Evolutionary conservation across 2,329 filamentous ascomycete species (phyloP).

Genomic region (Hymenoscyphus albidus): DNA sequence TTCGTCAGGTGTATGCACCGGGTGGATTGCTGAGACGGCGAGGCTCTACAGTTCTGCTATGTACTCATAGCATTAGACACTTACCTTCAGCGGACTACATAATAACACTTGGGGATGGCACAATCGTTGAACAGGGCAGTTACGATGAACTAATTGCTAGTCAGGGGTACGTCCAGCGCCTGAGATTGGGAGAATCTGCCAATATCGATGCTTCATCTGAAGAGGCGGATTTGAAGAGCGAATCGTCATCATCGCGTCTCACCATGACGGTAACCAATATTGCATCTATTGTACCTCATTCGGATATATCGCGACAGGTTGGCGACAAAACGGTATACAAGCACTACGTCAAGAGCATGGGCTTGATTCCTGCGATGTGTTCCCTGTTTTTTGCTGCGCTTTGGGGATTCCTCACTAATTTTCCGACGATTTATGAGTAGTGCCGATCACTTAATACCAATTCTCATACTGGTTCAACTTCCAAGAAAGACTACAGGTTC

Average conservation of each 20-base stretch:
- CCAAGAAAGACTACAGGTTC: too few relatives aligned
- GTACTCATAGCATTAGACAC: constrained; percentile 31
- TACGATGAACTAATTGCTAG: constrained; percentile 30
- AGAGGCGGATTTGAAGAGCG: neutral
- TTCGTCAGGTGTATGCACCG: constrained; percentile 16
- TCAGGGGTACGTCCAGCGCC: constrained; percentile 31
- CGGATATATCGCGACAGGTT: neutral
- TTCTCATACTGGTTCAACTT: neutral
- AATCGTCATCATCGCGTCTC: neutral
- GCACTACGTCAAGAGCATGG: constrained; percentile 21
- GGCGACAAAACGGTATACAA: constrained; percentile 24
- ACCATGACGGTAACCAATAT: neutral
- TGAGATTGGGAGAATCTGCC: constrained; percentile 25
- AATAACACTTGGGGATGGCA: constrained; percentile 36
- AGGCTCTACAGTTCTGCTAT: constrained; percentile 36
- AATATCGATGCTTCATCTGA: neutral
- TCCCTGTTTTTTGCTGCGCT: constrained; percentile 4
- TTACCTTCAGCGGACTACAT: constrained; percentile 40
- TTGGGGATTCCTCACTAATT: constrained; percentile 15
- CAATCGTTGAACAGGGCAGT: constrained; percentile 37
- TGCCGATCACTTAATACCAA: neutral
- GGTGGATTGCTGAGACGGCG: constrained; percentile 20
- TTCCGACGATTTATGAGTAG: neutral
- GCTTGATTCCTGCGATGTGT: neutral
- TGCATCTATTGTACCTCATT: neutral